Base-by-base conservation (phyloP, 495 filamentous ascomycete genomes). In the Poronia punctata region DNA sequence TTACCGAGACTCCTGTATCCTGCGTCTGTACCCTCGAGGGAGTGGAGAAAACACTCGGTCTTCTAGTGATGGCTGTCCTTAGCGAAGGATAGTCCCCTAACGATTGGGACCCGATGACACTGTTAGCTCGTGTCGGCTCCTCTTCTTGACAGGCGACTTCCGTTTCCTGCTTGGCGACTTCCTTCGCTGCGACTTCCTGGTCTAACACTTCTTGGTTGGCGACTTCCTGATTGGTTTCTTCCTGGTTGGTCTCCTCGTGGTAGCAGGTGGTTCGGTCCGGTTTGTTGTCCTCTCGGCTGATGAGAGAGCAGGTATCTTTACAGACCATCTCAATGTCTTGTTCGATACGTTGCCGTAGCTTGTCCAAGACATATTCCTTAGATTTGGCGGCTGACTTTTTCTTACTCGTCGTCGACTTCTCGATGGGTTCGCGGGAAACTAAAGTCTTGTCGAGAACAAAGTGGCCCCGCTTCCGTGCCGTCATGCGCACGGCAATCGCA, bases 391-490 rank as follows among this genome's bases (percentile, higher is more conserved):
- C 9, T 15, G 40, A 25, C 29, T 48, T 56, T 18, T 41, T 55
- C 21, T 47, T 50, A 36, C 25, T 44, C 16, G 34, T n/a, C 18
- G 41, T 47, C 5, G 43, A 35, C n/a, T 27, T 16, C 34, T 53
- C 55, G 16, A 56, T 38, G 7, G 53, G 53, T 30, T 64, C 59
- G 17, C 60, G 59, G 9, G 67, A 55, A 2, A 70, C 59, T 6
- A 71, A 60, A 5, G 65, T 66, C 44, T 69, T 70, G 39, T 69
- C 61, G 24, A 72, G 34, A 7, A 72, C 49, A 10, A 68, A 52
- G 37, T 72, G 68, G 0, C 67, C 67, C 23, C 68, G 56, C 38
- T 72, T 72, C 37, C 65, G 54, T 6, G 62, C 67, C 5, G 38
- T 61, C 56, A 72, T 54, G 34, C 57, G 57, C 15, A 69, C 55